Conservation (phyloP, 441 rosid species). For the Croton setiger region DNA sequence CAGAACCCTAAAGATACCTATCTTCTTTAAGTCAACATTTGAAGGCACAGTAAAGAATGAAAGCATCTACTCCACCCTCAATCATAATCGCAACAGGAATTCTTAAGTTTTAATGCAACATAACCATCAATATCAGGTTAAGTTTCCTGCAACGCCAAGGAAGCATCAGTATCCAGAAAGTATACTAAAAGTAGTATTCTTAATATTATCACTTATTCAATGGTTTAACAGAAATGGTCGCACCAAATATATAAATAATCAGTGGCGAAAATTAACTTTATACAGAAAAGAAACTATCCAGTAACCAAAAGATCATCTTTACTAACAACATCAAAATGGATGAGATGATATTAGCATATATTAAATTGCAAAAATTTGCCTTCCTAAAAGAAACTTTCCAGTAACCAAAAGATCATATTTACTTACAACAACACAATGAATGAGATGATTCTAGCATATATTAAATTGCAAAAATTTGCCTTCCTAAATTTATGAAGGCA, state of each 20-base stretch:
- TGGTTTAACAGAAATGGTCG: not conserved
- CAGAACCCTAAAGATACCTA: constrained; percentile 40
- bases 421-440: not conserved
- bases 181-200: not conserved
- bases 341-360: not conserved
- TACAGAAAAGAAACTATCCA: not conserved
- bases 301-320: not conserved
- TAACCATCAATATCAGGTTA: not conserved
- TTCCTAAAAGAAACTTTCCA: not conserved
- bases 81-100: not conserved
- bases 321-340: not conserved
- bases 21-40: constrained; percentile 38
- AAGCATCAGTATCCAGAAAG: constrained; percentile 1
- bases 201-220: not conserved
- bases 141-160: constrained; percentile 9
- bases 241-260: not conserved
- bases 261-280: not conserved
- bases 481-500: not conserved
- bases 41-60: constrained; percentile 23
- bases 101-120: constrained; percentile 6
- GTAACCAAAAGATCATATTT: not conserved
- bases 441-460: not conserved
- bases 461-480: not conserved
- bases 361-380: not conserved
- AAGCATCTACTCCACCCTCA: constrained; percentile 28